phyloP scores from a whole-genome alignment of 345 rosid species.

The Leavenworthia alabamica region DNA sequence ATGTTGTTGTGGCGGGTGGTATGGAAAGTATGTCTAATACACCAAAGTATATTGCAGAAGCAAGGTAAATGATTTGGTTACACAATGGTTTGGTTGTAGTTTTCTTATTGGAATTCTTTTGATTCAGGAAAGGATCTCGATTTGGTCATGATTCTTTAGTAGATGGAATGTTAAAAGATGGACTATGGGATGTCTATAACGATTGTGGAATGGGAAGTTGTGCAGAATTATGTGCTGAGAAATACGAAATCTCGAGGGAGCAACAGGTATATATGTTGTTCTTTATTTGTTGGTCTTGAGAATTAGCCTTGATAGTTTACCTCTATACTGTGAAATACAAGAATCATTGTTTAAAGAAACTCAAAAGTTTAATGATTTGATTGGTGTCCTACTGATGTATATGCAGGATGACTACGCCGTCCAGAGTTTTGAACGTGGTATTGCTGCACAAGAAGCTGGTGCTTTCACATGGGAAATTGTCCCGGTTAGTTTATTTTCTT shows the following conservation, averaged over 20 bases:
- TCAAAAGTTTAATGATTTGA: background rate
- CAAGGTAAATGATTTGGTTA: slow-evolving; percentile 46
- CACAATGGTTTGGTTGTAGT: background rate
- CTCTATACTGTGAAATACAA: background rate
- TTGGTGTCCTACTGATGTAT: slow-evolving; percentile 1
- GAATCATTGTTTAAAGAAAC: background rate
- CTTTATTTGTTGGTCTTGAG: background rate
- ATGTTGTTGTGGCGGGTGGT: slow-evolving; percentile 94
- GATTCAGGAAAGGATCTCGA: slow-evolving; percentile 89
- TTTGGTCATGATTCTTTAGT: slow-evolving; percentile 87
- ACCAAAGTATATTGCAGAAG: slow-evolving; percentile 90
- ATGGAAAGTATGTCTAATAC: slow-evolving; percentile 98
- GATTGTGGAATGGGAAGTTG: slow-evolving; percentile 93
- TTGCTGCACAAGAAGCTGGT: slow-evolving; percentile 80
- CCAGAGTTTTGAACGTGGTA: slow-evolving; percentile 96
- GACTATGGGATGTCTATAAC: slow-evolving; percentile 92
- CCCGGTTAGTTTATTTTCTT: slow-evolving; percentile 47
- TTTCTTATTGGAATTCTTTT: slow-evolving; percentile 22
- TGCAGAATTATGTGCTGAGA: slow-evolving; percentile 90
- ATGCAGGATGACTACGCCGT: slow-evolving; percentile 75
- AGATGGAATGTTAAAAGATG: slow-evolving; percentile 97
- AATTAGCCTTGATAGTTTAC: background rate
- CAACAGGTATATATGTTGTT: slow-evolving; percentile 51
- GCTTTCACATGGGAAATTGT: slow-evolving; percentile 92
- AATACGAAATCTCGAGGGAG: slow-evolving; percentile 63